phyloP scores from a whole-genome alignment of 176 grass and related monocot species.

The Lolium multiflorum region DNA sequence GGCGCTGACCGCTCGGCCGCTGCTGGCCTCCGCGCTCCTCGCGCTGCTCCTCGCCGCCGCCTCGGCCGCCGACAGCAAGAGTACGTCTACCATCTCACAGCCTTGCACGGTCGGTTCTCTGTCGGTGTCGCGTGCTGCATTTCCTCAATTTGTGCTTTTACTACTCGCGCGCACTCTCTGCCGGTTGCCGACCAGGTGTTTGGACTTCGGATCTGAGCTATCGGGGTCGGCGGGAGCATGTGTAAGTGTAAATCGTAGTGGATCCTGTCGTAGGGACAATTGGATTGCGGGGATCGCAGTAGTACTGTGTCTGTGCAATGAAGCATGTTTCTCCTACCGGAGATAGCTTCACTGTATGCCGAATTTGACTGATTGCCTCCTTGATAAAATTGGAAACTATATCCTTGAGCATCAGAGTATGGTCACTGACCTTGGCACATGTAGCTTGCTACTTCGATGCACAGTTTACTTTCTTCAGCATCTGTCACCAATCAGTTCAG shows the following conservation, averaged over 20 bases:
- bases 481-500: background rate
- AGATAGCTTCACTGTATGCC: background rate
- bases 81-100: constrained; percentile 35
- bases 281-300: constrained; percentile 5
- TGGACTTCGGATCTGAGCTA: constrained; percentile 36
- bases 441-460: background rate
- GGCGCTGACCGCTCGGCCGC: constrained; percentile 60
- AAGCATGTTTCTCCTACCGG: no score
- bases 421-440: background rate
- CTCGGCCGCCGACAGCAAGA: constrained; percentile 78
- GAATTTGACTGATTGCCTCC: background rate
- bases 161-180: constrained; percentile 7
- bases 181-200: background rate
- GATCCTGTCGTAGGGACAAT: background rate
- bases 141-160: background rate
- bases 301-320: background rate
- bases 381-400: constrained; percentile 14
- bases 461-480: background rate
- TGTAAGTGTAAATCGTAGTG: background rate
- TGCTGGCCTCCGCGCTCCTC: constrained; percentile 55
- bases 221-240: background rate
- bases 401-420: background rate
- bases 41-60: constrained; percentile 59
- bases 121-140: constrained; percentile 17
- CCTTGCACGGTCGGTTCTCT: background rate